These are phyloP conservation scores for Yamadazyma sp. DNA, from an alignment of 1,139 yeast genomes.

Conservation along the genomic window DNA sequence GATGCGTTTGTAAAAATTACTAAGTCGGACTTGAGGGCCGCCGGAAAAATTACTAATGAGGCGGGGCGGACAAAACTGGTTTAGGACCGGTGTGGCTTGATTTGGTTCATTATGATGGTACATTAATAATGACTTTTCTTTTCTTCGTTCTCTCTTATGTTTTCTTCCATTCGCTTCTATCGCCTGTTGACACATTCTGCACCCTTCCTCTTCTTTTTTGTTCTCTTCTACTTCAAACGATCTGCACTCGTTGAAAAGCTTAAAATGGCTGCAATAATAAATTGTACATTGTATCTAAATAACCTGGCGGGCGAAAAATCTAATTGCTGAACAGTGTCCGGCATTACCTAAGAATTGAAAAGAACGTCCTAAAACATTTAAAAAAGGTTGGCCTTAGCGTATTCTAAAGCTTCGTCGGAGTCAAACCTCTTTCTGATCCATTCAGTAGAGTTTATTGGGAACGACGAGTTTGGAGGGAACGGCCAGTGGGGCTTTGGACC, in stretches of 20 bases:
- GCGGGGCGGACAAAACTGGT: not conserved
- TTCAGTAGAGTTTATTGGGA: not conserved
- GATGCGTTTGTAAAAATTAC: conserved; percentile 5
- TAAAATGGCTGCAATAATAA: not conserved
- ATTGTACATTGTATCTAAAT: too few species aligned
- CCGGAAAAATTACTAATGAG: not conserved
- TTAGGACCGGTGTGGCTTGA: too few species aligned
- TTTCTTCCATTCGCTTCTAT: too few species aligned
- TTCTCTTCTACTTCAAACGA: too few species aligned
- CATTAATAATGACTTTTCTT: too few species aligned
- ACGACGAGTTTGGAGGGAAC: not conserved
- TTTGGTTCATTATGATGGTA: too few species aligned
- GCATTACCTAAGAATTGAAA: not conserved
- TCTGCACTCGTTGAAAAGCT: not conserved
- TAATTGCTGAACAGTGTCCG: not conserved
- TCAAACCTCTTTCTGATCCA: conserved; percentile 1
- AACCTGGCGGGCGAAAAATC: too few species aligned
- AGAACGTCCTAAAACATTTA: not conserved
- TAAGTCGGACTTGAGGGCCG: conserved; percentile 2
- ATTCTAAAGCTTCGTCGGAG: not conserved
- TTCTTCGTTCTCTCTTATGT: too few species aligned
- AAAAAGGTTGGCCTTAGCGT: conserved; percentile 3
- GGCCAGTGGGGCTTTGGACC: too few species aligned
- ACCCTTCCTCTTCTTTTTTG: too few species aligned
- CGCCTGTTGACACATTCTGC: too few species aligned